A percentile compares a stretch with the other conserved stretches of the same genome.
phyloP scores from a whole-genome alignment of 352 stramenopile species.

The Pythium dissotocum region DNA sequence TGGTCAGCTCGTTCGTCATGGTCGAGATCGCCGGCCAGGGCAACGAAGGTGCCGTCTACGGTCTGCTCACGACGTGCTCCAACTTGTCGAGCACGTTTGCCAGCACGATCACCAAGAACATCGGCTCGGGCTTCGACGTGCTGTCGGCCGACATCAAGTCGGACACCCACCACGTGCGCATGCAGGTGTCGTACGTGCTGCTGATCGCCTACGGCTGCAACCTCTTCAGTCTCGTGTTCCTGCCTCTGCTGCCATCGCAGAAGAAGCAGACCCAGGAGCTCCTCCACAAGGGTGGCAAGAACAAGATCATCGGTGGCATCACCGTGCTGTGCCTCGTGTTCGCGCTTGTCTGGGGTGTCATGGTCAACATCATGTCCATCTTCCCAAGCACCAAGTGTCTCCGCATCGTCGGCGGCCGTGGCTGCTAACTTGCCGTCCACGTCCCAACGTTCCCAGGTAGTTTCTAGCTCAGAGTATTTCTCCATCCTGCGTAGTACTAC shows the following conservation, averaged over 20 bases:
- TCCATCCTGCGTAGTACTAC: no score
- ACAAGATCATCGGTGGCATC: no score
- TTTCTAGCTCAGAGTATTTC: no score
- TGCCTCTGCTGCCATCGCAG: conserved; percentile 27
- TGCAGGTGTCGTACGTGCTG: conserved; percentile 20
- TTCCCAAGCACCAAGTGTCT: no score
- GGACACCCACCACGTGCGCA: conserved; percentile 18
- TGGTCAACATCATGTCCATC: no score
- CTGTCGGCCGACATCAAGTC: conserved; percentile 15
- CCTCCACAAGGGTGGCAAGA: not conserved
- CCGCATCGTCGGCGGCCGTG: no score
- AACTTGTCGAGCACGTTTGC: conserved; percentile 24
- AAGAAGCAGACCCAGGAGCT: conserved; percentile 23
- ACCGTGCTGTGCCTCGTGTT: no score
- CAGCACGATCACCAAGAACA: conserved; percentile 15
- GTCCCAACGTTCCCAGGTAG: no score
- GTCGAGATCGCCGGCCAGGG: conserved; percentile 30
- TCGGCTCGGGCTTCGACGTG: conserved; percentile 20
- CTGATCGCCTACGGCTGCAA: conserved; percentile 25
- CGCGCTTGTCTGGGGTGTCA: no score
- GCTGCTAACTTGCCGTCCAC: no score
- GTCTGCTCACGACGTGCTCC: conserved; percentile 24
- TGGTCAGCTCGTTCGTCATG: conserved; percentile 22
- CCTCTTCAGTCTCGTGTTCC: conserved; percentile 12
- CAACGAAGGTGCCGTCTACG: conserved; percentile 25